Evolutionary conservation across 768 basidiomycete species (phyloP).

Genomic region (Sporobolomyces pararoseus): DNA sequence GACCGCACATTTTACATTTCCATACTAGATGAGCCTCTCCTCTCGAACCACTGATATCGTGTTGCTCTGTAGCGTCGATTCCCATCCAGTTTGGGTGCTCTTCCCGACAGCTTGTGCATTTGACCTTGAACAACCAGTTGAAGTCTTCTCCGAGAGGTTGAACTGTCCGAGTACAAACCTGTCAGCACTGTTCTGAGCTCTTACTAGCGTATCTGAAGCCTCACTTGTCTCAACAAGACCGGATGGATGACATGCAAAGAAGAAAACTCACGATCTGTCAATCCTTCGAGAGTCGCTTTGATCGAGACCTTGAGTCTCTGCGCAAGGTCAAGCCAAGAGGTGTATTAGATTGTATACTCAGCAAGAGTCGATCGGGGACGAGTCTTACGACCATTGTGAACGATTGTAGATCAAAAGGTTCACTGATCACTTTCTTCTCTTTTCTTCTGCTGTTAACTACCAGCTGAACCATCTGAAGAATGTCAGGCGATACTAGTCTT

Average conservation of each 20-base stretch:
- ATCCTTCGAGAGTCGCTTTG: slow-evolving; percentile 43
- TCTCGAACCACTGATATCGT: slow-evolving; percentile 40
- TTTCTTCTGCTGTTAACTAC: background rate
- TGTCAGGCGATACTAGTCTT: too few species aligned
- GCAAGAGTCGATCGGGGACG: background rate
- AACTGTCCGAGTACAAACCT: background rate
- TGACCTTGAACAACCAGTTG: slow-evolving; percentile 39
- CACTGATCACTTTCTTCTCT: background rate
- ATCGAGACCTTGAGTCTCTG: slow-evolving; percentile 45
- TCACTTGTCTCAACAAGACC: too few species aligned
- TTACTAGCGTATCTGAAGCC: too few species aligned
- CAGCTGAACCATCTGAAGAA: too few species aligned
- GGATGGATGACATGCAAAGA: too few species aligned
- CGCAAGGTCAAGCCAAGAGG: too few species aligned
- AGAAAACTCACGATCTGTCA: slow-evolving; percentile 35
- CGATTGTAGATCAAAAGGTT: background rate
- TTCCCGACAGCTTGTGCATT: slow-evolving; percentile 42
- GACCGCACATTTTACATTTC: slow-evolving; percentile 51
- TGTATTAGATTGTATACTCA: background rate
- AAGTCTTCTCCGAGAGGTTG: slow-evolving; percentile 41
- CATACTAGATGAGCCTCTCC: slow-evolving; percentile 46
- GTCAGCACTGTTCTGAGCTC: background rate
- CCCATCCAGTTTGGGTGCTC: slow-evolving; percentile 43
- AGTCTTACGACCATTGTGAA: slow-evolving; percentile 14
- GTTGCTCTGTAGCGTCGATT: slow-evolving; percentile 38